Evolutionary conservation across 2,329 filamentous ascomycete genomes (phyloP).

Genomic region (Aureobasidium sp.): DNA sequence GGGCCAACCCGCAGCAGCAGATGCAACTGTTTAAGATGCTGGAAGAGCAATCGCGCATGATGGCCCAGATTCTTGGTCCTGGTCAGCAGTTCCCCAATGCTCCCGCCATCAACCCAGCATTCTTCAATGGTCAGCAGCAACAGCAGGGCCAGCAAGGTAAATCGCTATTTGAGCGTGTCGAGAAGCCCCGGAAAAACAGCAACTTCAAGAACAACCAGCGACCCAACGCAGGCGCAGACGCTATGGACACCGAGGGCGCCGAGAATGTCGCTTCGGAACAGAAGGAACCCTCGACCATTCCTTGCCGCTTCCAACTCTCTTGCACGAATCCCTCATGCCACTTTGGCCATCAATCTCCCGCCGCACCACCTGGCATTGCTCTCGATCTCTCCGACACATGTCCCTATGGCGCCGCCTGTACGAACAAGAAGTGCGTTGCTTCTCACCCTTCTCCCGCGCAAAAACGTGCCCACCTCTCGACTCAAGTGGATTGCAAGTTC

Average conservation of each 20-base stretch:
- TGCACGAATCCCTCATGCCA: constrained; percentile 87
- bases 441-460: constrained; percentile 87
- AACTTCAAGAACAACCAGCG: constrained; percentile 43
- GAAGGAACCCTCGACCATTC: constrained; percentile 49
- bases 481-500: constrained; percentile 81
- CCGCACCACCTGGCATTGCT: constrained; percentile 67
- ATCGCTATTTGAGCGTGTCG: constrained; percentile 70
- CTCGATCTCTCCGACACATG: constrained; percentile 78
- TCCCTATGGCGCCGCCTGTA: constrained; percentile 82
- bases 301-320: constrained; percentile 83
- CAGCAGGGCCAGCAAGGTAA: constrained; percentile 31
- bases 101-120: constrained; percentile 48
- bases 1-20: constrained; percentile 58
- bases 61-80: constrained; percentile 56
- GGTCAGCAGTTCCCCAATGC: constrained; percentile 39
- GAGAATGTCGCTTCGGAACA: constrained; percentile 47
- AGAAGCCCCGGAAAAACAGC: constrained; percentile 49
- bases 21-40: constrained; percentile 60
- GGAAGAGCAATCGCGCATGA: constrained; percentile 71
- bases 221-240: constrained; percentile 18
- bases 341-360: constrained; percentile 91
- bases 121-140: constrained; percentile 33
- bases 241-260: constrained; percentile 26
- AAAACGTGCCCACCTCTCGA: constrained; percentile 59
- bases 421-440: constrained; percentile 87